These are phyloP conservation scores for Megacollybia platyphylla DNA, from an alignment of 1,284 basidiomycete genomes.

Conservation along the genomic window DNA sequence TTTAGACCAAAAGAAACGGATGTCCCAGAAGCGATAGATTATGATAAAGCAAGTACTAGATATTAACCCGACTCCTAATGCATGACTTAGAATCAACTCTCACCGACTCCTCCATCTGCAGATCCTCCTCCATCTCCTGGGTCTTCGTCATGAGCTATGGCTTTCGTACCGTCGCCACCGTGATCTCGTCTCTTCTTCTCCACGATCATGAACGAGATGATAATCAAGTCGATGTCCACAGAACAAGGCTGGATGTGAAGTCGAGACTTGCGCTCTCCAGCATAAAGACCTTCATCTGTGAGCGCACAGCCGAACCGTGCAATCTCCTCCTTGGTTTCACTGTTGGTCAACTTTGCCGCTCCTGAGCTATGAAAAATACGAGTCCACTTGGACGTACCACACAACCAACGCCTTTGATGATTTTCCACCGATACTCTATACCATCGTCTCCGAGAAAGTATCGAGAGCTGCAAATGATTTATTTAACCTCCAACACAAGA, in stretches of 20 bases:
- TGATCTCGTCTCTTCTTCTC: conserved; percentile 34
- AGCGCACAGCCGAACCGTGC: conserved; percentile 22
- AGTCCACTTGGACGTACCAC: conserved; percentile 18
- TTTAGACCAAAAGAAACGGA: conserved; percentile 17
- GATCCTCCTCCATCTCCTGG: conserved; percentile 20
- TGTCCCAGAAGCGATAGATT: conserved; percentile 9
- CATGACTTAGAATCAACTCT: too few species aligned
- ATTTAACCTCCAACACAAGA: not conserved
- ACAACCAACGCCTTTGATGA: conserved; percentile 23
- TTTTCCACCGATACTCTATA: conserved; percentile 37
- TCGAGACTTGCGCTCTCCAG: conserved; percentile 29
- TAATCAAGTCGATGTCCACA: conserved; percentile 36
- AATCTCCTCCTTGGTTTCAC: conserved; percentile 23
- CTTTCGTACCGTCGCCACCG: conserved; percentile 17
- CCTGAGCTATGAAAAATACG: not conserved
- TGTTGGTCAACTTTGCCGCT: conserved; percentile 20
- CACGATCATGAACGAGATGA: conserved; percentile 39
- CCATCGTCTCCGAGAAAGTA: conserved; percentile 39
- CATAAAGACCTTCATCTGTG: conserved; percentile 28
- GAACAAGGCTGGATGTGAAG: conserved; percentile 29
- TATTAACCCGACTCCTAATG: too few species aligned
- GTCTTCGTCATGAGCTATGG: conserved; percentile 23
- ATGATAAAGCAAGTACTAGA: not conserved
- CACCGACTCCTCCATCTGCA: conserved; percentile 10
- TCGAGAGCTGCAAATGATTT: conserved; percentile 20